phyloP scores from a whole-genome alignment of 495 filamentous ascomycete genomes.

The Lepraria neglecta region DNA sequence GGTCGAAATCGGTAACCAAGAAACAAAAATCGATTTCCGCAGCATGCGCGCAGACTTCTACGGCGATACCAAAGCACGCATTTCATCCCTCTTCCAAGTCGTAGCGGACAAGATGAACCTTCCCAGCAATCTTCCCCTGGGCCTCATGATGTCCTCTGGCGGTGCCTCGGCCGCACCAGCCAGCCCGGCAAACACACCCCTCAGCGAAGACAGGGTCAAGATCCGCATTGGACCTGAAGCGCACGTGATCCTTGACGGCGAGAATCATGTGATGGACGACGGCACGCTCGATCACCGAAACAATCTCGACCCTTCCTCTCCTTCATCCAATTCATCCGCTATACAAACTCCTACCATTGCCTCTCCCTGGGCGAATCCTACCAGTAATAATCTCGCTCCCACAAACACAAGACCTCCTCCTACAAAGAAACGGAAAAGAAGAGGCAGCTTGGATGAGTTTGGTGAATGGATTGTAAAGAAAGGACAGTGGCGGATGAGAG shows the following conservation, averaged over 20 bases:
- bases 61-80: slow-evolving; percentile 56
- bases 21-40: slow-evolving; percentile 54
- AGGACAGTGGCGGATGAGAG: slow-evolving; percentile 75
- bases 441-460: slow-evolving; percentile 29
- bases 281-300: slow-evolving; percentile 12
- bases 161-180: slow-evolving; percentile 45
- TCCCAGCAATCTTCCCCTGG: slow-evolving; percentile 59
- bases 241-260: slow-evolving; percentile 65
- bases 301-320: slow-evolving; percentile 8
- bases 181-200: slow-evolving; percentile 62
- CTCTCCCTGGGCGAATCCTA: slow-evolving; percentile 7
- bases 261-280: slow-evolving; percentile 32
- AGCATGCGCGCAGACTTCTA: slow-evolving; percentile 63
- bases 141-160: slow-evolving; percentile 56
- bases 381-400: slow-evolving; percentile 1
- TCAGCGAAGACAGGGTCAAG: slow-evolving; percentile 65
- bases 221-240: slow-evolving; percentile 61
- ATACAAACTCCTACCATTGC: not conserved
- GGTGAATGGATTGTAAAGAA: slow-evolving; percentile 66
- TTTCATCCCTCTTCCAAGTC: slow-evolving; percentile 69
- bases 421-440: slow-evolving; percentile 47
- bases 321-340: slow-evolving; percentile 1
- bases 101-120: slow-evolving; percentile 74
- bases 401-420: slow-evolving; percentile 25
- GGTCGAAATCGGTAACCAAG: slow-evolving; percentile 68